phyloP scores from a whole-genome alignment of 2,329 filamentous ascomycete genomes.

The Colletotrichum tanaceti region DNA sequence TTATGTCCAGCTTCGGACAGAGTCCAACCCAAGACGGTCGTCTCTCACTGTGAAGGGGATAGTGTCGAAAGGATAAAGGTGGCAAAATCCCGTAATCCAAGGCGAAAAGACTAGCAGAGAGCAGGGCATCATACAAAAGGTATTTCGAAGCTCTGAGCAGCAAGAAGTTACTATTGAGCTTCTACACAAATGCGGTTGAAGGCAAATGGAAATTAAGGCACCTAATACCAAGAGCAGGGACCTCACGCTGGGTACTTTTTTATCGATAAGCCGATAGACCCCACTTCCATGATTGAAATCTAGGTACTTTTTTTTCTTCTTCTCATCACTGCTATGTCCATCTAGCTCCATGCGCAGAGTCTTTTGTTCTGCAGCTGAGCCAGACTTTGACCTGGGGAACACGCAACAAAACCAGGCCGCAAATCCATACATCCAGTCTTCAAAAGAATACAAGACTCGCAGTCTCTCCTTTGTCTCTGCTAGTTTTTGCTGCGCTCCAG shows the following conservation, averaged over 20 bases:
- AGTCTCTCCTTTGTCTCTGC: not conserved
- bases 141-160: not conserved
- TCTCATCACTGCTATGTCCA: not conserved
- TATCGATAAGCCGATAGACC: not conserved
- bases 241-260: not conserved
- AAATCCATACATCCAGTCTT: not conserved
- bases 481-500: not conserved
- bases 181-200: no score
- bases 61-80: no score
- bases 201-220: no score
- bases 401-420: not conserved
- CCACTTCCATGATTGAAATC: constrained; percentile 7
- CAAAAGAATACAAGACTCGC: no score
- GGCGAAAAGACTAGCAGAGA: no score
- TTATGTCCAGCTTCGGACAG: no score
- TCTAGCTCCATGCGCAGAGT: not conserved
- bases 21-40: not conserved
- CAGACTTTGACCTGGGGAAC: not conserved
- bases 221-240: not conserved
- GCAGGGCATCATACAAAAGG: no score
- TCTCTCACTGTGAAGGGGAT: not conserved
- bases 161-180: not conserved
- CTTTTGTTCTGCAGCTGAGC: not conserved
- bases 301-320: constrained; percentile 18
- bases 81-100: no score